Base-by-base conservation (phyloP, 352 stramenopile species). In the Globisporangium splendens region DNA sequence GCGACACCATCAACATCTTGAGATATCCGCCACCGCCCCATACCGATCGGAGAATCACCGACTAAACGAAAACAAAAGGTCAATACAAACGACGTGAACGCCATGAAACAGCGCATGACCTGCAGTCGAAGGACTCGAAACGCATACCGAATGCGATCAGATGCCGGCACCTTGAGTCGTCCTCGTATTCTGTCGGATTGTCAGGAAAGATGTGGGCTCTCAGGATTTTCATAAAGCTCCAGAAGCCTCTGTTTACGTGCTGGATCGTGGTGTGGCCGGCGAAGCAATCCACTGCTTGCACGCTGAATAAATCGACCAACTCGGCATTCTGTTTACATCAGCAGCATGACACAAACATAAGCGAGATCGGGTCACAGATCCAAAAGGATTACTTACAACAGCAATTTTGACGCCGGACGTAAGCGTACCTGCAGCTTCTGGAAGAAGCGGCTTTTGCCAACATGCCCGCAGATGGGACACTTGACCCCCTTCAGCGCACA, bases 401-500 rank as follows among this genome's bases (percentile, higher is more conserved):
- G 24, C 24, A 31, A 5, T 5, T 42, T 44, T 18, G 17, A 12
- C 41, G 13, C 15, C 24, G 17, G 17, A 44, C n/a, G 15, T 28
- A 12, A 17, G 3, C 46, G 15, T 54, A 91, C 76, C 70, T 79
- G 68, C 41, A 89, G 69, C 21, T 78, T 72, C 39, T 80, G 71
- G 54, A 84, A 84, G n/a, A 72, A 65, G 20, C 77, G 72, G 57
- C 81, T 88, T 68, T 85, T 88, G 62, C 81, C 81, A 0, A 59
- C 85, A 58, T 91, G 81, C 3, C 81, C 81, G 51, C 81, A 91
- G 47, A 91, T 63, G 3, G 62, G 39, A 61, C 78, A 91, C 58
- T 87, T 89, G 28, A 69, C 46, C 18, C 69, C 73, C 81, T 91
- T 44, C 14, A 22, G 18, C 35, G 35, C 35, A 41, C 7, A 7